A percentile compares a stretch with the other conserved stretches of the same genome.
These are phyloP conservation scores for Tulasnella sp. DNA, from an alignment of 768 basidiomycete species.

Conservation along the genomic window DNA sequence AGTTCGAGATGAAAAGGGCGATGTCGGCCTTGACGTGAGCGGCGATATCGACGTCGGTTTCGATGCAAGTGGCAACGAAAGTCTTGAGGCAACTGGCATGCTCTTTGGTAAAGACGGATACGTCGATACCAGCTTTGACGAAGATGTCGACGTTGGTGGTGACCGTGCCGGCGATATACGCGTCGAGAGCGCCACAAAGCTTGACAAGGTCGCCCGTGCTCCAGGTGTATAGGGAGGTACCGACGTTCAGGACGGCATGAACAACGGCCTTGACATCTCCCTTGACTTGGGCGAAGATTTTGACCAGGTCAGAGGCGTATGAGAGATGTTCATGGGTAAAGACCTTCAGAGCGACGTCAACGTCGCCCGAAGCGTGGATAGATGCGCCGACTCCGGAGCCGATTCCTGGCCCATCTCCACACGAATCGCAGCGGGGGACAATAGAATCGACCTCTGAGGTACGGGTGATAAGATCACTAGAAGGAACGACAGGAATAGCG, in stretches of 20 bases:
- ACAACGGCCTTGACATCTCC: not conserved
- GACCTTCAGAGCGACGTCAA: not conserved
- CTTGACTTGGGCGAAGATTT: not conserved
- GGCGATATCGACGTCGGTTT: not conserved
- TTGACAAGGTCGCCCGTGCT: not conserved
- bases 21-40: not conserved
- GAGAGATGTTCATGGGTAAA: not conserved
- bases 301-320: not conserved
- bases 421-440: not conserved
- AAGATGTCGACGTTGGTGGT: not conserved
- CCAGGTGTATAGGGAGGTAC: not conserved
- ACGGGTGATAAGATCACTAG: not conserved
- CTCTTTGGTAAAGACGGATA: not conserved
- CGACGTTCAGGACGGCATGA: not conserved
- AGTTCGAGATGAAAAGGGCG: not conserved
- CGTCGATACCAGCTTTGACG: not conserved
- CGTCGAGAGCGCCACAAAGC: not conserved
- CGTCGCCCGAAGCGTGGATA: not conserved
- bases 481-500: not conserved
- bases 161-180: not conserved
- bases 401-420: not conserved
- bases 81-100: not conserved
- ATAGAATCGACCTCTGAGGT: not conserved
- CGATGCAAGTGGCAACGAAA: not conserved
- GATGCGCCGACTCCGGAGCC: not conserved